These are phyloP conservation scores for Phytopythium vexans DNA, from an alignment of 352 stramenopile species.

Conservation along the genomic window DNA sequence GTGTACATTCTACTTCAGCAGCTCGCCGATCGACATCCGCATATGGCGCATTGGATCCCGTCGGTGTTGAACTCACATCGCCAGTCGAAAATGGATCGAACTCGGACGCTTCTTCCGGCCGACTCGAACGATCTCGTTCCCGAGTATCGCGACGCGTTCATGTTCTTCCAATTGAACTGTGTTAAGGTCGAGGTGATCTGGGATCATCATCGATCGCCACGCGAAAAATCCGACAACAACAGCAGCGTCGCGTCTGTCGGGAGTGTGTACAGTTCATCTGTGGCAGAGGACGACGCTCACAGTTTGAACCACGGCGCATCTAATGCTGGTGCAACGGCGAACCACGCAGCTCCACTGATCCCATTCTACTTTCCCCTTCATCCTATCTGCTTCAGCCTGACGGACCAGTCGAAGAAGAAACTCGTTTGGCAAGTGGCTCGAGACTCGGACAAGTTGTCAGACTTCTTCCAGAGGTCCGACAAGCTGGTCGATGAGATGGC, in stretches of 20 bases:
- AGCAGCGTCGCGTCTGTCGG: background rate
- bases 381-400: conserved; percentile 72
- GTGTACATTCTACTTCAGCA: conserved; percentile 75
- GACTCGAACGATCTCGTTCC: conserved; percentile 1
- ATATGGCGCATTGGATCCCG: conserved; percentile 44
- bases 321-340: background rate
- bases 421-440: conserved; percentile 62
- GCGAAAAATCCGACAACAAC: background rate
- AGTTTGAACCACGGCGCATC: background rate
- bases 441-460: conserved; percentile 56
- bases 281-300: background rate
- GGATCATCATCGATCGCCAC: conserved; percentile 28
- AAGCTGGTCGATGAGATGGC: conserved; percentile 75
- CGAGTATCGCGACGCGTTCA: conserved; percentile 46
- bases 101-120: background rate
- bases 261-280: no score
- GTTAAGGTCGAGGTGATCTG: conserved; percentile 69
- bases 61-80: background rate
- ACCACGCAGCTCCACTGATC: conserved; percentile 22
- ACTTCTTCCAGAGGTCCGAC: conserved; percentile 63
- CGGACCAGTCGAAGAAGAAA: conserved; percentile 68
- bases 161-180: conserved; percentile 67
- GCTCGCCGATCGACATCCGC: conserved; percentile 42
- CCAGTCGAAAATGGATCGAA: background rate
- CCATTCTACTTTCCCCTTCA: conserved; percentile 74